A percentile compares a stretch with the other conserved stretches of the same genome.
Evolutionary conservation across 805 yeast species (phyloP).

Genomic region (Clavispora santaluciae): DNA sequence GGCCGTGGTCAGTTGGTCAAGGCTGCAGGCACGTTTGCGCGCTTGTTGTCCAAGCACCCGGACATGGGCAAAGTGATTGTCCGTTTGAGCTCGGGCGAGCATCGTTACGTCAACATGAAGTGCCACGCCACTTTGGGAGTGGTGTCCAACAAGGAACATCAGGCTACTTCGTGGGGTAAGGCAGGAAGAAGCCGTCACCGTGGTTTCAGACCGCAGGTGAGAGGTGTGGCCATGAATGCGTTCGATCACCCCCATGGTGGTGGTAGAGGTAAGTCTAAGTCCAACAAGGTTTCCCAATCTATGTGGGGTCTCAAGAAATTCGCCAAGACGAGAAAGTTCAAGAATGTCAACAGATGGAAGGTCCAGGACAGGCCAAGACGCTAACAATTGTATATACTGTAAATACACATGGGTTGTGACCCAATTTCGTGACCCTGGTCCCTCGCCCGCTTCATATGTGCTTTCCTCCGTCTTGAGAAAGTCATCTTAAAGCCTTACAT

Average conservation of each 20-base stretch:
- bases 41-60: constrained; percentile 74
- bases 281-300: constrained; percentile 88
- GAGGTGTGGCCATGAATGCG: constrained; percentile 98
- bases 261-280: constrained; percentile 99
- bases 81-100: constrained; percentile 87
- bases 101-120: constrained; percentile 77
- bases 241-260: constrained; percentile 99
- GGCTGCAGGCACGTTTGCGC: constrained; percentile 92
- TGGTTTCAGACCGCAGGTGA: constrained; percentile 91
- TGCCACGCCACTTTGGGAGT: constrained; percentile 93
- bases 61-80: constrained; percentile 70
- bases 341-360: constrained; percentile 76
- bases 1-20: constrained; percentile 87
- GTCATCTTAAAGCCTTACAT: no score
- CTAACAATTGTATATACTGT: constrained; percentile 3
- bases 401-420: neutral
- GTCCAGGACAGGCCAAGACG: constrained; percentile 85
- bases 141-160: constrained; percentile 90
- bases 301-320: constrained; percentile 98
- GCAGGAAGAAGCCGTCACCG: constrained; percentile 92
- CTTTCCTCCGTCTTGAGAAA: no score
- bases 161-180: constrained; percentile 84
- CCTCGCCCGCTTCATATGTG: no score
- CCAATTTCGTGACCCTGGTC: no score
- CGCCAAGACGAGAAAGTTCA: constrained; percentile 90